Conservation (phyloP, 495 filamentous ascomycete genomes). For the Penicillium crystallinum region DNA sequence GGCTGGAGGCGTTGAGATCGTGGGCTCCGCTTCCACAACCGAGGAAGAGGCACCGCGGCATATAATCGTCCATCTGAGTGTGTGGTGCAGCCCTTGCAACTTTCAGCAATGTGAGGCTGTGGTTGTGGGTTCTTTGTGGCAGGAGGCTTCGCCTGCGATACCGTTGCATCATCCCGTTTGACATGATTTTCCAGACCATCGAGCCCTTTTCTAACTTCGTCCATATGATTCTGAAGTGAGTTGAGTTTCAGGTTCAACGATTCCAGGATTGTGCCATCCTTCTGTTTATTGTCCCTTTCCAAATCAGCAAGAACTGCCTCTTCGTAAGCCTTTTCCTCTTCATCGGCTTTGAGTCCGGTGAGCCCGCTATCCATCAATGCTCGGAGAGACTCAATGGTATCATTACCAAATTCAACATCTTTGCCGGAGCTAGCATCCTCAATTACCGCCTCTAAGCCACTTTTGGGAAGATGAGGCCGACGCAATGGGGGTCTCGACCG, state of each 20-base stretch:
- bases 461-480: conserved; percentile 44
- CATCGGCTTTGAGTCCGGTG: conserved; percentile 31
- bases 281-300: conserved; percentile 29
- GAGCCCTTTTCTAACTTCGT: conserved; percentile 61
- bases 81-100: conserved; percentile 27
- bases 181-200: conserved; percentile 60
- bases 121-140: conserved; percentile 3
- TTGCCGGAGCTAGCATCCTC: conserved; percentile 46
- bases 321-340: conserved; percentile 34
- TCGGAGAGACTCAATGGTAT: conserved; percentile 59
- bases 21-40: conserved; percentile 47
- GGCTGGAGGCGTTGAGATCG: conserved; percentile 40
- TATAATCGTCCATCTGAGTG: conserved; percentile 25
- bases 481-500: conserved; percentile 22
- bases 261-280: conserved; percentile 44
- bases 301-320: conserved; percentile 32
- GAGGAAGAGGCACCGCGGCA: conserved; percentile 52
- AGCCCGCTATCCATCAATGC: conserved; percentile 39
- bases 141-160: conserved; percentile 12
- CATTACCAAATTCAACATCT: conserved; percentile 48
- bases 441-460: conserved; percentile 49
- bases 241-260: conserved; percentile 55
- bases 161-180: conserved; percentile 30
- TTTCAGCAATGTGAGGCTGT: conserved; percentile 10
- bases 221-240: conserved; percentile 57